Percentiles rank a stretch among this genome's conserved stretches.
These are phyloP conservation scores for Canavalia gladiata DNA, from an alignment of 306 rosid species.

Conservation along the genomic window DNA sequence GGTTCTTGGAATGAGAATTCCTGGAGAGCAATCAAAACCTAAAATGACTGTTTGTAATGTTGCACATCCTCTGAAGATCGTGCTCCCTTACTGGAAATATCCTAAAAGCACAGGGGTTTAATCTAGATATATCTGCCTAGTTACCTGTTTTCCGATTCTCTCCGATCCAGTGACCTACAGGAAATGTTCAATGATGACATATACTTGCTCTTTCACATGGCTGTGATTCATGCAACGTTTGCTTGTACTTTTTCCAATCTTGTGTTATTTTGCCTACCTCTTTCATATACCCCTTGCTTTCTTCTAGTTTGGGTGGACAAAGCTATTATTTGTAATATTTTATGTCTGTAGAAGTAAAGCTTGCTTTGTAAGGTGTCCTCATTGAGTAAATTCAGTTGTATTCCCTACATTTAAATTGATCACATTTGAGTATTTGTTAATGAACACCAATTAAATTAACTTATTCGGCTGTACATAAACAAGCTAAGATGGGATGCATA, in stretches of 20 bases:
- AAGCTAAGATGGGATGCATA: conserved; percentile 1
- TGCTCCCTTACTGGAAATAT: conserved; percentile 10
- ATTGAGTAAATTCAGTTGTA: background rate
- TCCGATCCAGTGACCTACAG: conserved; percentile 21
- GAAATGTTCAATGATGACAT: background rate
- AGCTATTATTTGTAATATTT: conserved; percentile 20
- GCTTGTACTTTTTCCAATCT: background rate
- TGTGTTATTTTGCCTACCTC: background rate
- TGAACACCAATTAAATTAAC: conserved; percentile 10
- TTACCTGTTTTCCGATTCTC: conserved; percentile 20
- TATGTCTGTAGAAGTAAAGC: conserved; percentile 27
- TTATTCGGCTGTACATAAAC: background rate
- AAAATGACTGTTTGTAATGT: conserved; percentile 27
- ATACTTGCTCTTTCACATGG: background rate
- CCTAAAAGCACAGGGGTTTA: conserved; percentile 27
- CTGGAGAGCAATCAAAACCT: conserved; percentile 44
- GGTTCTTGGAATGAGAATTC: conserved; percentile 33
- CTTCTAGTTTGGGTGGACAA: background rate
- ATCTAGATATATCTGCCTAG: conserved; percentile 5
- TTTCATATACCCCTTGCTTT: background rate
- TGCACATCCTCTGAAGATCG: conserved; percentile 25
- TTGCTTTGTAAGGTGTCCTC: background rate
- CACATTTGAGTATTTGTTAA: background rate
- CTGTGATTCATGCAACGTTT: conserved; percentile 1
- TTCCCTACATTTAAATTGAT: background rate